These are phyloP conservation scores for Fomitopsis pinicola DNA, from an alignment of 1,284 basidiomycete genomes.

Conservation along the genomic window DNA sequence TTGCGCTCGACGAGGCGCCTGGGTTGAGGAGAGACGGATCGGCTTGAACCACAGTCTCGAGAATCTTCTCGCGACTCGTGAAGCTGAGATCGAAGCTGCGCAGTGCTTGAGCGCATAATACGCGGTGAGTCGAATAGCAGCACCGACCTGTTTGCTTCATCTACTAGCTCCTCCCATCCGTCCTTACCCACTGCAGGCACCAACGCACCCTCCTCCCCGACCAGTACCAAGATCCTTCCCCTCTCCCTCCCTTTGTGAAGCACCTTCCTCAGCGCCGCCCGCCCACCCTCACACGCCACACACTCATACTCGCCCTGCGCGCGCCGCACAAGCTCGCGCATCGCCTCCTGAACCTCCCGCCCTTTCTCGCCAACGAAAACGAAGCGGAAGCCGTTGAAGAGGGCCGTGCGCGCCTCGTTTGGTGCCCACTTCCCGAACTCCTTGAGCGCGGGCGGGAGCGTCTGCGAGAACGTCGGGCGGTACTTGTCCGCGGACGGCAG, in stretches of 20 bases:
- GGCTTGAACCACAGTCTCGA: conserved; percentile 27
- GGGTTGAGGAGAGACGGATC: conserved; percentile 27
- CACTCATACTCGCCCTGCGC: conserved; percentile 57
- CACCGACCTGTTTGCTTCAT: conserved; percentile 48
- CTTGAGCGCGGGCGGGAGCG: conserved; percentile 44
- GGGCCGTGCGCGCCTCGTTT: conserved; percentile 50
- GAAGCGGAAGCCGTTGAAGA: conserved; percentile 51
- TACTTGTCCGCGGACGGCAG: conserved; percentile 50
- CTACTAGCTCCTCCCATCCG: conserved; percentile 46
- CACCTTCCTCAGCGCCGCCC: conserved; percentile 43
- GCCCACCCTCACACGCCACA: conserved; percentile 47
- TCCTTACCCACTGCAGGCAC: conserved; percentile 44
- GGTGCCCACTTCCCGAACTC: conserved; percentile 57
- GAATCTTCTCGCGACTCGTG: conserved; percentile 22
- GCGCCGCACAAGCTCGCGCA: conserved; percentile 47
- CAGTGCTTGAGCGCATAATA: neutral
- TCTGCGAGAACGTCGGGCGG: conserved; percentile 50
- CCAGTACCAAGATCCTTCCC: conserved; percentile 45
- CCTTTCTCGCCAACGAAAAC: conserved; percentile 54
- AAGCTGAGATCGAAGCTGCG: conserved; percentile 27
- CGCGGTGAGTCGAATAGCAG: neutral
- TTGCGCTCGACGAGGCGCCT: neutral
- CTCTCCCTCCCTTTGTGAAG: conserved; percentile 42
- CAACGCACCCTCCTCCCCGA: conserved; percentile 46
- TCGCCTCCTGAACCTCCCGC: conserved; percentile 41